Base-by-base conservation (phyloP, 2,329 filamentous ascomycete genomes). In the Ramularia endophylla region DNA sequence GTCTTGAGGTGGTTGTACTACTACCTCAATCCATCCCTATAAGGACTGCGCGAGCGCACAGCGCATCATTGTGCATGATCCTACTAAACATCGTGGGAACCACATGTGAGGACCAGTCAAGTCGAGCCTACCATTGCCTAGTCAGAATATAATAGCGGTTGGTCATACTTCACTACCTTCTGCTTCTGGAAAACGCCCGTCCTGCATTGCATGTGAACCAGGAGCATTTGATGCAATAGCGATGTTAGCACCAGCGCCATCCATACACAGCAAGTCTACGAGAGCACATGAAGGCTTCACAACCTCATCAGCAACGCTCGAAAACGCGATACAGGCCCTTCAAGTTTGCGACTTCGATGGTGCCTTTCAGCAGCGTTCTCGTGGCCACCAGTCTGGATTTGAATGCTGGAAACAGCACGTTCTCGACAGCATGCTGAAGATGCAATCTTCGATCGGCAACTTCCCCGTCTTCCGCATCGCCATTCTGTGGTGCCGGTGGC, bases 381-480 rank as follows among this genome's bases (percentile, higher is more conserved):
- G 92, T 95, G 15, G 87, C 89, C 41, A 97, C 79, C 34, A 98
- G 66, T 43, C 88, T 74, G 4, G 83, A 73, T 61, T 87, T 87
- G 58, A 95, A 86, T 1, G 88, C 87, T 0, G 92, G 92, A 54
- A 98, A 97, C 41, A 98, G 74, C 8, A 88, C 72, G 64, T 94
- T 78, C 64, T 98, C 90, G 2, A 98, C 65, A 28, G 83, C 81
- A 55, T 80, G 77, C 22, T 75, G 73, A n/a, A 98, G 68, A 28
- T 76, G 59, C 69, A 68, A 41, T 33, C 42, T 44, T 36, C 46
- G 41, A 25, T 71, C 69, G 42, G 68, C 73, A n/a, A 77, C 56
- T 39, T 74, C 71, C 0, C 73, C 69, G 8, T 74, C 65, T 4
- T 75, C 48, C 4, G 37, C 37, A 8, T 45, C 43, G 5, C 41